These are phyloP conservation scores for Cucurbita moschata DNA, from an alignment of 306 rosid species.

Conservation along the genomic window DNA sequence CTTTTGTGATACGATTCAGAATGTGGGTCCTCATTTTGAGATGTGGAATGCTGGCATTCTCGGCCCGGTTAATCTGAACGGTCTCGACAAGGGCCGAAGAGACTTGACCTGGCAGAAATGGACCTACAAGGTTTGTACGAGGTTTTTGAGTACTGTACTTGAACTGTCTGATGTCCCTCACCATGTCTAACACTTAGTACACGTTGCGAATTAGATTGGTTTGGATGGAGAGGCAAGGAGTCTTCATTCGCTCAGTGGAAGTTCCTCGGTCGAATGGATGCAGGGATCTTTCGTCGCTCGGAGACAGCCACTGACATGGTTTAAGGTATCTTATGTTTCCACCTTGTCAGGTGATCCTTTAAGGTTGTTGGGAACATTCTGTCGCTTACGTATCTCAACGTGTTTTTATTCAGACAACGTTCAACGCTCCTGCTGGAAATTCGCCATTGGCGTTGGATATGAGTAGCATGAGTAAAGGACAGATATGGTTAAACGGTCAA, in stretches of 20 bases:
- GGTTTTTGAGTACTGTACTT: neutral
- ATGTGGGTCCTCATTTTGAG: slow-evolving; percentile 95
- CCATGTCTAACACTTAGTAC: slow-evolving; percentile 15
- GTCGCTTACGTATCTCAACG: neutral
- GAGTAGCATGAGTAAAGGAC: slow-evolving; percentile 95
- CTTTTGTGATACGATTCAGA: slow-evolving; percentile 28
- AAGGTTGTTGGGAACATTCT: neutral
- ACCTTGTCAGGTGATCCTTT: neutral
- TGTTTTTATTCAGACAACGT: slow-evolving; percentile 48
- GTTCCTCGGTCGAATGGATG: slow-evolving; percentile 89
- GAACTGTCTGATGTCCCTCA: neutral
- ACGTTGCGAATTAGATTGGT: slow-evolving; percentile 52
- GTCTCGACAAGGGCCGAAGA: slow-evolving; percentile 85
- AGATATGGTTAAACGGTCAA: slow-evolving; percentile 78
- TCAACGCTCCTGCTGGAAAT: slow-evolving; percentile 70
- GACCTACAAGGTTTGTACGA: slow-evolving; percentile 68
- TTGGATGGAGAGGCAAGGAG: slow-evolving; percentile 79
- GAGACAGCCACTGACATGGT: slow-evolving; percentile 87
- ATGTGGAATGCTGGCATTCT: slow-evolving; percentile 96
- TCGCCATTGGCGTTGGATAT: slow-evolving; percentile 86
- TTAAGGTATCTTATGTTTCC: slow-evolving; percentile 41
- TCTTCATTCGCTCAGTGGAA: slow-evolving; percentile 87
- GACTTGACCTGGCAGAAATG: slow-evolving; percentile 98
- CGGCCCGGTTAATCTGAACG: slow-evolving; percentile 68
- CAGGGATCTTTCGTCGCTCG: slow-evolving; percentile 52